Evolutionary conservation across 2,329 filamentous ascomycete genomes (phyloP), one percentile per base, ranked within the genome.

Genomic region (Colletotrichum sp.): DNA sequence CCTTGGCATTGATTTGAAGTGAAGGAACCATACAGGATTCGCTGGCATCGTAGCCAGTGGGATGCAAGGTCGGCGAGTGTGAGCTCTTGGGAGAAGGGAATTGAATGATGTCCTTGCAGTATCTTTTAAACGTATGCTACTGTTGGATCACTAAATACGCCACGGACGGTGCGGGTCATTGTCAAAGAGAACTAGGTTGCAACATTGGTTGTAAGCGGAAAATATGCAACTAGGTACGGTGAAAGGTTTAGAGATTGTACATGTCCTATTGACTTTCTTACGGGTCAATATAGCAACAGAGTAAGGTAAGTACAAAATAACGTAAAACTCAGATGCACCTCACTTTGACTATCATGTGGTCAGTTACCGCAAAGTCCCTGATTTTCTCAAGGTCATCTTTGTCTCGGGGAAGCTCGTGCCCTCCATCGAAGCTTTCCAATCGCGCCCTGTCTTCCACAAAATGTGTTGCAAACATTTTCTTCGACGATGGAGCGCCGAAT

Each of bases 391-490:
- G 59, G 59, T 62, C 59, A 62, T 62, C 18, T 32, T 12, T 18
- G 18, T 62, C 59, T 62, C 59, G 59, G 4, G 59, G 59, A 62
- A 62, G 59, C 59, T 62, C 59, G 5, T 62, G 59, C 9, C 59
- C 59, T 62, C 59, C 59, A 32, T 62, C 28, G 16, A 62, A 62
- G 30, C 59, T 34, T 62, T 62, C 59, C 30, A 62, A 32, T 21
- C 28, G 26, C 1, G 59, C 59, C 5, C 59, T 62, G 28, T 62
- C 59, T 62, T 32, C 26, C 16, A 34, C 59, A 21, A 62, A 69
- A 60, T 69, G 32, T 18, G 67, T 60, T 69, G 32, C 49, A 28
- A 69, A 59, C 52, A 59, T 69, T 44, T 21, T 55, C 32, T 39
- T 59, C 2, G 21, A 59, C 49, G 32, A 69, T 3, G 52, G 30